phyloP scores from a whole-genome alignment of 345 rosid genomes.

The Camelina neglecta region DNA sequence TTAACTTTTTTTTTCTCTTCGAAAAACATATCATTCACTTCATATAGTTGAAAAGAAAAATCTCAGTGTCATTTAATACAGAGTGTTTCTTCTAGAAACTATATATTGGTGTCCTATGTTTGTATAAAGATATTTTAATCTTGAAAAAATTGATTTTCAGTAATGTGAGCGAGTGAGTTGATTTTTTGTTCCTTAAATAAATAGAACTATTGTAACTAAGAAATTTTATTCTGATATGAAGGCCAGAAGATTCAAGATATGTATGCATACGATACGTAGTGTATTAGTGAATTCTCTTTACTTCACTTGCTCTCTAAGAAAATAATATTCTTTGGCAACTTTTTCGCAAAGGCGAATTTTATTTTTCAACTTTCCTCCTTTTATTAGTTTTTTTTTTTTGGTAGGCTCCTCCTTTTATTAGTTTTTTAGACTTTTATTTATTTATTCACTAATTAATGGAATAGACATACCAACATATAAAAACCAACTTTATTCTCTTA shows the following conservation, averaged over 20 bases:
- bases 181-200: not conserved
- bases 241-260: not conserved
- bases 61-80: not conserved
- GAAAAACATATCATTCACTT: not conserved
- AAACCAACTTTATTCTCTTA: not conserved
- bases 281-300: constrained; percentile 27
- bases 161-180: not conserved
- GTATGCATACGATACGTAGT: not conserved
- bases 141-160: not conserved
- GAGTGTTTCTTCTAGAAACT: not conserved
- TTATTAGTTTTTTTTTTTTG: not conserved
- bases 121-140: no score
- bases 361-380: constrained; percentile 29
- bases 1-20: not conserved
- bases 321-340: constrained; percentile 34
- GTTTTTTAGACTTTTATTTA: not conserved
- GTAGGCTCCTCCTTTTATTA: not conserved
- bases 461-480: constrained; percentile 26
- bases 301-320: constrained; percentile 32
- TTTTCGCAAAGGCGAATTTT: constrained; percentile 30
- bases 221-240: not conserved
- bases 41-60: not conserved
- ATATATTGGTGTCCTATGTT: no score
- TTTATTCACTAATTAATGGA: constrained; percentile 24
- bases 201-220: not conserved